Percentiles rank a stretch among this genome's conserved stretches.
phyloP scores from a whole-genome alignment of 495 filamentous ascomycete genomes.

The Hapsidospora chrysogenum region DNA sequence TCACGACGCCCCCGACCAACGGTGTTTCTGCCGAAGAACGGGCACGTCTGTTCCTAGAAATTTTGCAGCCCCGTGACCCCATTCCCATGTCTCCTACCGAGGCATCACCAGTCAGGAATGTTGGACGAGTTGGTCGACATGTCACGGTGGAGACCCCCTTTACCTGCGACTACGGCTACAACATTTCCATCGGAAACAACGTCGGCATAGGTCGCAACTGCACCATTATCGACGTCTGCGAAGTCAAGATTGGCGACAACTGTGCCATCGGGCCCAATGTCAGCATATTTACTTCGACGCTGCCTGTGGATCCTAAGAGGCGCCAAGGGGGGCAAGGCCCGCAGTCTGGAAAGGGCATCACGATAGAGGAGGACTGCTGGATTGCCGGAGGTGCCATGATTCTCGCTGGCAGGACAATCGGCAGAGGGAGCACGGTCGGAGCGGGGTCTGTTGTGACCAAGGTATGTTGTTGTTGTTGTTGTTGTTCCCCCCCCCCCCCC shows the following conservation, averaged over 20 bases:
- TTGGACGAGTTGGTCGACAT: slow-evolving; percentile 57
- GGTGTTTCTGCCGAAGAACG: slow-evolving; percentile 67
- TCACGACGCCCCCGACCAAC: slow-evolving; percentile 55
- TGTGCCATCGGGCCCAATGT: slow-evolving; percentile 78
- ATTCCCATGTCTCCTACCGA: slow-evolving; percentile 27
- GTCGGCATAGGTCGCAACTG: slow-evolving; percentile 79
- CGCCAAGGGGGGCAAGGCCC: slow-evolving; percentile 59
- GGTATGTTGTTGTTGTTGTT: slow-evolving; percentile 27
- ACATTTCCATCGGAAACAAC: slow-evolving; percentile 75
- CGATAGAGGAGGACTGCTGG: slow-evolving; percentile 80
- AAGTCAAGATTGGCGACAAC: slow-evolving; percentile 59
- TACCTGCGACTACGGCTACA: slow-evolving; percentile 90
- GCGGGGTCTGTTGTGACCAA: slow-evolving; percentile 81
- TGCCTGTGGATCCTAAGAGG: slow-evolving; percentile 58
- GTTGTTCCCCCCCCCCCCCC: too few species aligned
- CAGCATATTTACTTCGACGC: slow-evolving; percentile 62
- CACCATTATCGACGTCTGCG: slow-evolving; percentile 63
- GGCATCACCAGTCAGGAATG: slow-evolving; percentile 28
- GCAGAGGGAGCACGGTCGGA: slow-evolving; percentile 62
- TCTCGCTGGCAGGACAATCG: slow-evolving; percentile 65
- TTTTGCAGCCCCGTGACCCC: slow-evolving; percentile 37
- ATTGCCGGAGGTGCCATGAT: slow-evolving; percentile 55
- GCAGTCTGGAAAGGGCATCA: slow-evolving; percentile 53
- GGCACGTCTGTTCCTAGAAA: slow-evolving; percentile 60
- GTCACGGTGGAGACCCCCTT: slow-evolving; percentile 81